Base-by-base conservation (phyloP, 202 grass and related monocot species). In the Schoenoplectus triqueter region DNA sequence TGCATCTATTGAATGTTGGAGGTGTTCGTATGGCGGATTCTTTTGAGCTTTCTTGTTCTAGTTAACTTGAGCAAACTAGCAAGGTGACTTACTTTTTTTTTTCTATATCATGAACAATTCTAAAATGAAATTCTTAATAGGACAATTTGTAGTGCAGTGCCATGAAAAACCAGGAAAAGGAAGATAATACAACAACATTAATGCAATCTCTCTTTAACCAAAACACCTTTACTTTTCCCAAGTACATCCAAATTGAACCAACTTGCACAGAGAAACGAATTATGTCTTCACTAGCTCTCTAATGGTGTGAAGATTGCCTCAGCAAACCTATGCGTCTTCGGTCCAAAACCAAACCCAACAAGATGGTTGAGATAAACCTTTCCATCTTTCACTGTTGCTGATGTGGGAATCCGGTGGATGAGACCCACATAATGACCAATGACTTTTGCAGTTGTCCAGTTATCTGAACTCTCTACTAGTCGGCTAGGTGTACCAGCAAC, bases 301-400 rank as follows among this genome's bases (percentile, higher is more conserved):
- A 78, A 86, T 15, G 89, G 91, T 15, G 89, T 78, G 83, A 98
- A 94, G 67, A 90, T 87, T 17, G 89, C 96, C 86, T 88, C 94
- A 1, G 88, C 91, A n/a, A 98, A 72, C 72, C 94, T 81, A 84
- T 98, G 93, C 7, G 87, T 92, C 86, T 89, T 98, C 88, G 20
- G 92, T 17, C 82, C 82, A 73, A 98, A 20, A 44, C 96, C 91
- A 1, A 86, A 92, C 10, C 96, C 93, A 14, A 95, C 0, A 21
- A 98, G 52, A 87, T 98, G 88, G 80, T 88, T 98, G 20, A 98
- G 61, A 89, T 95, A 98, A 63, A 98, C 90, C 54, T 92, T 87
- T 39, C 88, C 92, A 50, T 95, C 93, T 86, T 88, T 98, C 41
- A 95, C 91, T 7, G 88, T 98, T 2, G 93, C 95, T 44, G 95